Conservation (phyloP, 441 rosid species). For the Erodium moschatum region DNA sequence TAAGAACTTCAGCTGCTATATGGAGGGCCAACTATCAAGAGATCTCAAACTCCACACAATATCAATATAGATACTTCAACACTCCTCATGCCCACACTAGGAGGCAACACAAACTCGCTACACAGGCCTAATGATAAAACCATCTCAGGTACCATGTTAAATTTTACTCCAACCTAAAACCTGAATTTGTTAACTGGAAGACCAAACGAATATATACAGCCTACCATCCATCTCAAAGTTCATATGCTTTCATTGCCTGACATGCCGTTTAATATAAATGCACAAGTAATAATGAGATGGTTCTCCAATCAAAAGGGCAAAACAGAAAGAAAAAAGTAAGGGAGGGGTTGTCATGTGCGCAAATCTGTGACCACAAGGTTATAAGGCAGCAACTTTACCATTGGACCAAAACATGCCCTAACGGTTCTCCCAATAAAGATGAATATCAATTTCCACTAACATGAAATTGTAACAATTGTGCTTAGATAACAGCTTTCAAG, state of each 20-base stretch:
- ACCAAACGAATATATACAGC: background rate
- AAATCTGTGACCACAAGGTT: background rate
- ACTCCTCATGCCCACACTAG: background rate
- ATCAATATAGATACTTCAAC: background rate
- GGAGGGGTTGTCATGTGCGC: background rate
- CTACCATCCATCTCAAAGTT: background rate
- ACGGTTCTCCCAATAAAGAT: background rate
- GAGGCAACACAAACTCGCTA: background rate
- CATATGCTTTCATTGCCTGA: background rate
- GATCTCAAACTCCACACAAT: background rate
- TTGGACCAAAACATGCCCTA: background rate
- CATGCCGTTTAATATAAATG: background rate
- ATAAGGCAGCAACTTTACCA: background rate
- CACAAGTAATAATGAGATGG: background rate
- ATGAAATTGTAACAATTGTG: background rate
- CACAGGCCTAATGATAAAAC: background rate
- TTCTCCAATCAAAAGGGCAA: background rate
- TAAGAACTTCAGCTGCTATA: too few relatives aligned
- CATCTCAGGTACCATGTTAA: background rate
- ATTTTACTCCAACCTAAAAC: conserved; percentile 4
- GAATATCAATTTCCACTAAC: background rate
- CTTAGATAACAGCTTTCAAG: background rate
- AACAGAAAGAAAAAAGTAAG: background rate
- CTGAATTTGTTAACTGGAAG: background rate
- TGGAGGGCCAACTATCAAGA: background rate